A percentile compares a stretch with the other conserved stretches of the same genome.
These are phyloP conservation scores for Trichophyton benhamiae DNA, from an alignment of 2,329 filamentous ascomycete species.

Conservation along the genomic window DNA sequence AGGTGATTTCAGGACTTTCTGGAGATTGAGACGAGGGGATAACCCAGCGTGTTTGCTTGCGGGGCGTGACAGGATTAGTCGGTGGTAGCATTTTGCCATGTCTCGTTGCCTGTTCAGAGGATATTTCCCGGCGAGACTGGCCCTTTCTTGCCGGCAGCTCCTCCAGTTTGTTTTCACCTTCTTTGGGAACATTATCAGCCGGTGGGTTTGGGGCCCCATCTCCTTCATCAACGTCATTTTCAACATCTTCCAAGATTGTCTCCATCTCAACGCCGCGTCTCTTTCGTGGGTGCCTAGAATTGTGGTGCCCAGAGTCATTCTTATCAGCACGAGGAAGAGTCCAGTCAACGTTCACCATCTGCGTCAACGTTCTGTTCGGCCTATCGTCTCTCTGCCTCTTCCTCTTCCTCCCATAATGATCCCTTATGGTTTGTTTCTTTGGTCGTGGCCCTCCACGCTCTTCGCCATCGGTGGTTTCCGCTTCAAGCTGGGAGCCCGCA, in stretches of 20 bases:
- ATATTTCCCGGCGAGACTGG: not conserved
- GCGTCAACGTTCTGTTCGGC: slow-evolving; percentile 8
- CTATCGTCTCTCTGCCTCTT: not conserved
- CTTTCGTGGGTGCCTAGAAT: not conserved
- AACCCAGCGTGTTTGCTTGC: slow-evolving; percentile 22
- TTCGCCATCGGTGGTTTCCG: slow-evolving; percentile 12
- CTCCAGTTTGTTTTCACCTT: not conserved
- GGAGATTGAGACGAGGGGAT: slow-evolving; percentile 35
- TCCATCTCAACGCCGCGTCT: slow-evolving; percentile 3
- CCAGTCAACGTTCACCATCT: slow-evolving; percentile 6
- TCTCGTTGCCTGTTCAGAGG: not conserved
- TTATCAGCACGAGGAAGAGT: not conserved
- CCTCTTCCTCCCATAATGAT: not conserved
- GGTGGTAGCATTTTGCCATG: not conserved
- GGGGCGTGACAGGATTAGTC: slow-evolving; percentile 21
- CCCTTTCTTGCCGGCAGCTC: not conserved
- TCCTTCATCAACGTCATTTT: not conserved
- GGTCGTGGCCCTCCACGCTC: slow-evolving; percentile 8
- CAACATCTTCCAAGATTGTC: slow-evolving; percentile 7
- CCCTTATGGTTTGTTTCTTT: not conserved
- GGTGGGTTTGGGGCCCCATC: not conserved
- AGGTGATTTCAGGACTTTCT: slow-evolving; percentile 28
- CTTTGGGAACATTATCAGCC: no score
- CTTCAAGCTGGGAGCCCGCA: slow-evolving; percentile 23
- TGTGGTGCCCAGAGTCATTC: not conserved